A percentile compares a stretch with the other conserved stretches of the same genome.
These are phyloP conservation scores for Fusarium euwallaceae DNA, from an alignment of 2,329 filamentous ascomycete genomes.

Conservation along the genomic window DNA sequence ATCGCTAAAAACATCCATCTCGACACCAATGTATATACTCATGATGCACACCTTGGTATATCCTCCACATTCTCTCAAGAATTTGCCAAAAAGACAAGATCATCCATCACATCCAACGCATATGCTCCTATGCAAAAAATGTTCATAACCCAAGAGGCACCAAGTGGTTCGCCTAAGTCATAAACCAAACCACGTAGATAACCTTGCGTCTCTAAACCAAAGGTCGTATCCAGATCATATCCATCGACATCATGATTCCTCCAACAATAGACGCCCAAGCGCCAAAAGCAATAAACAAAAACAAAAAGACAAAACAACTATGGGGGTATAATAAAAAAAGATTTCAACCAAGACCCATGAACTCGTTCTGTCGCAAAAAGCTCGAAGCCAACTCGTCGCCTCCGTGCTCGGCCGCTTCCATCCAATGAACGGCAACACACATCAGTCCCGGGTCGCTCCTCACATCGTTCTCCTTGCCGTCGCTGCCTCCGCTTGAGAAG, in stretches of 20 bases:
- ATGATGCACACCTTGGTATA: constrained; percentile 37
- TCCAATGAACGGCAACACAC: constrained; percentile 97
- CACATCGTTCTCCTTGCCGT: constrained; percentile 61
- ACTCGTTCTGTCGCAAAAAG: constrained; percentile 79
- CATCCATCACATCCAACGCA: not conserved
- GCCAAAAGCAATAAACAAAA: constrained; percentile 28
- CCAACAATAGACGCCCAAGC: constrained; percentile 30
- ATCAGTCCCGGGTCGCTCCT: constrained; percentile 87
- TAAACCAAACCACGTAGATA: constrained; percentile 10
- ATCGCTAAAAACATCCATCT: constrained; percentile 11
- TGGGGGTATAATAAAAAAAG: constrained; percentile 44
- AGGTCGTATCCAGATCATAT: constrained; percentile 10
- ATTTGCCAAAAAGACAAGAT: constrained; percentile 11
- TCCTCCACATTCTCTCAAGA: constrained; percentile 37
- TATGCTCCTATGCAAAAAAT: not conserved
- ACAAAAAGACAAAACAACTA: constrained; percentile 24
- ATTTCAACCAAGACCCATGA: constrained; percentile 51
- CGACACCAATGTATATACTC: constrained; percentile 13
- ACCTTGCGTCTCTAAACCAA: constrained; percentile 19
- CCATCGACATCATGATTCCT: not conserved
- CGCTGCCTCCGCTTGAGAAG: constrained; percentile 37
- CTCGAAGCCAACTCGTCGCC: constrained; percentile 87
- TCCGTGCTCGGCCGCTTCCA: constrained; percentile 89
- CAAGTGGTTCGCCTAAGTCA: constrained; percentile 7
- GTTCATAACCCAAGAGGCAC: constrained; percentile 21